These are phyloP conservation scores for Balansia obtecta DNA, from an alignment of 2,329 filamentous ascomycete species.

Conservation along the genomic window DNA sequence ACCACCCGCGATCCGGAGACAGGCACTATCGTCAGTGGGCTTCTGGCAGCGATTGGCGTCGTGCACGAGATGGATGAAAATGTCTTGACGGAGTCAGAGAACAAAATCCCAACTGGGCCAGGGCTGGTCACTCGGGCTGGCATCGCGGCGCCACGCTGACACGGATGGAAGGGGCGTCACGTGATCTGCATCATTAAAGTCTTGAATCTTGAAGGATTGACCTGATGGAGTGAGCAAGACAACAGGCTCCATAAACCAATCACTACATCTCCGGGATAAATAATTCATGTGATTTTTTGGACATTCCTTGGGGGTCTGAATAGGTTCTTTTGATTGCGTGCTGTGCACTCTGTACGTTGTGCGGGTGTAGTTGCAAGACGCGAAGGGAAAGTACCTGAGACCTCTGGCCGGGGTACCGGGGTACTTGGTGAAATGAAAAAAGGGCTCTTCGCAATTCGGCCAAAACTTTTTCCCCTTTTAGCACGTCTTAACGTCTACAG, in stretches of 20 bases:
- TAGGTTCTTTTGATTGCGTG: too few relatives aligned
- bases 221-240: too few relatives aligned
- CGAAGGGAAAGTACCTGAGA: slow-evolving; percentile 17
- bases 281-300: too few relatives aligned
- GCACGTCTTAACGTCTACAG: neutral
- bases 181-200: neutral
- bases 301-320: too few relatives aligned
- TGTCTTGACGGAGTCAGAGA: neutral
- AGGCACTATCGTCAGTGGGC: neutral
- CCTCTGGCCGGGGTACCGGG: slow-evolving; percentile 24
- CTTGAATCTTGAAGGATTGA: neutral
- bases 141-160: slow-evolving; percentile 1
- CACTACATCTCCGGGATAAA: too few relatives aligned
- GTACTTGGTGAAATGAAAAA: slow-evolving; percentile 3
- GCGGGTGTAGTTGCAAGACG: neutral
- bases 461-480: slow-evolving; percentile 19
- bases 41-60: neutral
- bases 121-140: slow-evolving; percentile 1
- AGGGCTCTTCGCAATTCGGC: slow-evolving; percentile 1
- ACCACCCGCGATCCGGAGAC: neutral
- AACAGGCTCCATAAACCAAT: too few relatives aligned
- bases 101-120: neutral
- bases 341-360: too few relatives aligned
- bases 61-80: neutral
- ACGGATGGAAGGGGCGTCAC: neutral